Evolutionary conservation across 768 basidiomycete species (phyloP), one percentile per base, ranked within the genome.

Genomic region (Mycena floridula): DNA sequence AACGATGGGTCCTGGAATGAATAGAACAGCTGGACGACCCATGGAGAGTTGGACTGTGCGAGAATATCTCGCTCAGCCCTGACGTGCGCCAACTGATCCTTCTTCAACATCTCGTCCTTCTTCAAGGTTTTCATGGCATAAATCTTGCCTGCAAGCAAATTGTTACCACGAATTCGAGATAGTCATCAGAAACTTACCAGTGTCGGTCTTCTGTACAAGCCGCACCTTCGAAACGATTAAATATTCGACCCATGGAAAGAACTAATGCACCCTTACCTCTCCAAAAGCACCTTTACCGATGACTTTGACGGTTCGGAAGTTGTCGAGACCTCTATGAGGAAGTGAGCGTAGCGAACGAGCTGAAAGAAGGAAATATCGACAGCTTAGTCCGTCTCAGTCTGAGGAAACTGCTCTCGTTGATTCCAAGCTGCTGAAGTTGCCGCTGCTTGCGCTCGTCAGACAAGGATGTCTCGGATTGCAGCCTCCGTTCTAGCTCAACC

Each of bases 251-350:
- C 36, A 39, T 23, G 7, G 37, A 15, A 22, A 26, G 24, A 28
- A 42, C 9, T 18, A 8, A 32, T 16, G 16, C 23, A 6, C 20
- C 62, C 77, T 28, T 56, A 90, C 92, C 72, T 99, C 95, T 61
- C 96, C 94, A 57, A 99, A 99, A 15, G 96, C 96, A 50, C 96
- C 96, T 66, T 96, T 97, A 18, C 96, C 96, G 54, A 99, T 99
- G 37, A 99, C 93, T 62, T 98, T 98, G 56, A 99, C 91, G 4
- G 95, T 98, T 52, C 85, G 73, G 68, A 99, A 99, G 64, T 98
- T 87, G 49, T 86, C 82, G 46, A 97, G 68, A 3, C 93, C 91
- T 9, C n/a, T n/a, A n/a, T n/a, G n/a, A n/a, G n/a, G n/a, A n/a
- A n/a, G n/a, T n/a, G n/a, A n/a, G n/a, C n/a, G n/a, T n/a, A n/a